Evolutionary conservation across 164 flowering plant genomes (phyloP).

Genomic region (Dillenia turbinata): DNA sequence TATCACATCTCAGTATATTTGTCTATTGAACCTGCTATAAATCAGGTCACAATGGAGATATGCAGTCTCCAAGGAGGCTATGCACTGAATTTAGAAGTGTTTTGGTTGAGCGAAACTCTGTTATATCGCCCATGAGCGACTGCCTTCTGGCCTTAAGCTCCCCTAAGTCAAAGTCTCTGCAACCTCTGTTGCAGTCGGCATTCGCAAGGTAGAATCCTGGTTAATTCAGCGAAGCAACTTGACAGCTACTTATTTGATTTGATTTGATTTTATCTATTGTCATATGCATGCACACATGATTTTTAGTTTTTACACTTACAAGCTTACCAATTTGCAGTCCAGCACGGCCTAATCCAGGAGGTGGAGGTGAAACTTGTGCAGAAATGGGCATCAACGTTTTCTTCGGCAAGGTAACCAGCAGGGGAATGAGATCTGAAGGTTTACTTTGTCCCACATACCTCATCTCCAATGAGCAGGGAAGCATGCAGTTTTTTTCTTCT

Average conservation of each 20-base stretch:
- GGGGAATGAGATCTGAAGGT: no score
- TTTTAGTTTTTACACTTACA: no score
- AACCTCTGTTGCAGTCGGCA: constrained; percentile 68
- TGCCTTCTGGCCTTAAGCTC: constrained; percentile 50
- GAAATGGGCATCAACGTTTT: constrained; percentile 87
- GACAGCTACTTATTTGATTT: background rate
- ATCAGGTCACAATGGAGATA: constrained; percentile 70
- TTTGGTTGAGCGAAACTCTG: constrained; percentile 76
- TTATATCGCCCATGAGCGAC: constrained; percentile 90
- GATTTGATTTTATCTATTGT: no score
- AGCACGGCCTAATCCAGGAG: constrained; percentile 77
- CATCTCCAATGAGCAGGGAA: no score
- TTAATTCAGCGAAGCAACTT: background rate
- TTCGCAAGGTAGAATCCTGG: constrained; percentile 73
- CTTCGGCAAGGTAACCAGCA: constrained; percentile 64
- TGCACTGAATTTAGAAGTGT: constrained; percentile 70
- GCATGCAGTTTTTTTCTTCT: no score
- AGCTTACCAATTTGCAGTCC: constrained; percentile 53
- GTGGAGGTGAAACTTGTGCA: constrained; percentile 98
- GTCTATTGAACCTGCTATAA: no score
- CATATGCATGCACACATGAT: no score
- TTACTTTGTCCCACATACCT: no score
- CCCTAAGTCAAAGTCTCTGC: constrained; percentile 57
- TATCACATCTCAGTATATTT: no score
- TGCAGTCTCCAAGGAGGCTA: constrained; percentile 85